A percentile compares a stretch with the other conserved stretches of the same genome.
These are phyloP conservation scores for Erodium texanum DNA, from an alignment of 441 rosid species.

Conservation along the genomic window DNA sequence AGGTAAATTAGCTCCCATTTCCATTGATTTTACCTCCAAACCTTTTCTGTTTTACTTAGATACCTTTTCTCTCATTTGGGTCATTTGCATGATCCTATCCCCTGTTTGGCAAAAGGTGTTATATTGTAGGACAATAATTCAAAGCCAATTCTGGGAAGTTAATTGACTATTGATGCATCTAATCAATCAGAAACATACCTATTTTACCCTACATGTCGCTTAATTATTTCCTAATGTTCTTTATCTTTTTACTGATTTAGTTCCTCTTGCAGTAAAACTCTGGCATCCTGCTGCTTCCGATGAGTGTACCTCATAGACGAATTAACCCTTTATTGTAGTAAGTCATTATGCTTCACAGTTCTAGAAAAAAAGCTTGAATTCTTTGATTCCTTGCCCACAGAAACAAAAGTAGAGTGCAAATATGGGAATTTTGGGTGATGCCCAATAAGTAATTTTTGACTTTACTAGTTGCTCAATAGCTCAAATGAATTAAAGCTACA, in stretches of 20 bases:
- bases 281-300: conserved; percentile 10
- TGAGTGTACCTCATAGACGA: conserved; percentile 17
- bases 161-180: neutral
- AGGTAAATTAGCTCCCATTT: neutral
- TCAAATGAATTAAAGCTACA: neutral
- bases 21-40: neutral
- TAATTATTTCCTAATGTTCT: neutral
- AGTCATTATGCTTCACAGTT: neutral
- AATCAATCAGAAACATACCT: neutral
- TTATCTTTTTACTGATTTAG: neutral
- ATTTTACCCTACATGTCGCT: neutral
- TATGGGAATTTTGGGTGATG: neutral
- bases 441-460: conserved; percentile 4
- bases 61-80: conserved; percentile 5
- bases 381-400: conserved; percentile 5
- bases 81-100: neutral
- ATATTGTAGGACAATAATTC: conserved; percentile 5
- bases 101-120: neutral
- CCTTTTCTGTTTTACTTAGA: conserved; percentile 2
- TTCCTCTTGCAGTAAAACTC: conserved; percentile 6
- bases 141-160: conserved; percentile 3
- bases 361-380: conserved; percentile 4
- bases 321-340: conserved; percentile 16
- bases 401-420: conserved; percentile 1
- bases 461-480: neutral